Base-by-base conservation (phyloP, 2,329 filamentous ascomycete genomes). In the Nemania bipapillata region DNA sequence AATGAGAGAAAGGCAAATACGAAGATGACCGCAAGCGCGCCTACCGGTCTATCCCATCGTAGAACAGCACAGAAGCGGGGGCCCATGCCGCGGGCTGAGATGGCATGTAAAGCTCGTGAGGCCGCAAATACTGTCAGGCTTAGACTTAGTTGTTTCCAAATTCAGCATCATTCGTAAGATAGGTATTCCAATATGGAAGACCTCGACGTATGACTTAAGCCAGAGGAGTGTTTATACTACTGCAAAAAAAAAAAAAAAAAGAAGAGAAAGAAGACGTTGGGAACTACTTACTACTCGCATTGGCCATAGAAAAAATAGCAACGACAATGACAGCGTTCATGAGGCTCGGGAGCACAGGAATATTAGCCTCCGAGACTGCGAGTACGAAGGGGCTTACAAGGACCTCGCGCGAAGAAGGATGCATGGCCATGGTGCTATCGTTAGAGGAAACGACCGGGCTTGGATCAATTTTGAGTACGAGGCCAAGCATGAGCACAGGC, bases 1-100 rank as follows among this genome's bases (percentile, higher is more conserved):
- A 83, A 85, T 2, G 83, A 81, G 28, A 86, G 73, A 4, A 83
- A 75, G 12, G 81, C 82, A 57, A 84, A 75, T 7, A 74, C 60
- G 9, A 82, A 79, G 35, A 82, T 80, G 50, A 83, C 69, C 1
- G 75, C 56, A 32, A 84, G 79, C 54, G 81, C 81, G 66, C 79
- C 80, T 35, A 83, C 78, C 3, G 84, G 84, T 7, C 84, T 77
- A n/a, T 83, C 83, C 65, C 79, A 76, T 49, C 68, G 70, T 9
- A 75, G 67, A 47, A 70, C 68, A 3, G 76, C 73, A 4, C 77
- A 71, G 47, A 72, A 63, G 15, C 65, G 56, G 6, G 80, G 79
- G 0, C 79, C 79, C 78, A 80, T 80, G 22, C 79, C 79, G 58
- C 76, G 73, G 3, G 73, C 71, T 40, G 78, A 81, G 37, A 81